Evolutionary conservation across 106 monocot genomes (phyloP).

Genomic region (Apostasia ramifera): DNA sequence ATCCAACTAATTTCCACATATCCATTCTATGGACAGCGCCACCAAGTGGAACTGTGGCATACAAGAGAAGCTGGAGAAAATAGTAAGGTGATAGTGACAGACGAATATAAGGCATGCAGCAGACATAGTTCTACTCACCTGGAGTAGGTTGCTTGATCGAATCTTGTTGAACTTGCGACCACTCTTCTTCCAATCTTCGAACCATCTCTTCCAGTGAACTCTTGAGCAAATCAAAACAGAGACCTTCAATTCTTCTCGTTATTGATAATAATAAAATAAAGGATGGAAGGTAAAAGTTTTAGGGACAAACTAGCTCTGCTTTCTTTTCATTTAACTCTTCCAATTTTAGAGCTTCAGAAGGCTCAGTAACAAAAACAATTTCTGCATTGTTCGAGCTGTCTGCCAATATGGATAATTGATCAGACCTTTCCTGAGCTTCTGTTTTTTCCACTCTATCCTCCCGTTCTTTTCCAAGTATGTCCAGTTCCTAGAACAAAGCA

Average conservation of each 20-base stretch:
- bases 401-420: slow-evolving; percentile 19
- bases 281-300: not conserved
- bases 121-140: slow-evolving; percentile 26
- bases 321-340: slow-evolving; percentile 66
- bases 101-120: not conserved
- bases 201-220: slow-evolving; percentile 42
- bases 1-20: no score
- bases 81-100: no score
- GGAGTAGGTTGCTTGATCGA: slow-evolving; percentile 57
- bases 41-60: no score
- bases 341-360: slow-evolving; percentile 15
- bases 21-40: no score
- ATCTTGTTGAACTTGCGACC: slow-evolving; percentile 45
- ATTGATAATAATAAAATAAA: slow-evolving; percentile 5
- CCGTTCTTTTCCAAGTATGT: slow-evolving; percentile 30
- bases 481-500: slow-evolving; percentile 44
- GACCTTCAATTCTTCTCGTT: not conserved
- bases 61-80: no score
- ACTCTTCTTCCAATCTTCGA: slow-evolving; percentile 49
- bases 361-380: slow-evolving; percentile 17
- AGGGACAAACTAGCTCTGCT: slow-evolving; percentile 44
- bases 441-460: slow-evolving; percentile 38
- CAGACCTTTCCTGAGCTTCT: slow-evolving; percentile 15
- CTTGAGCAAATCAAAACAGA: slow-evolving; percentile 22
- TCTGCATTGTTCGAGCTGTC: slow-evolving; percentile 14